phyloP scores from a whole-genome alignment of 2,329 filamentous ascomycete genomes.

The Scedosporium boydii region DNA sequence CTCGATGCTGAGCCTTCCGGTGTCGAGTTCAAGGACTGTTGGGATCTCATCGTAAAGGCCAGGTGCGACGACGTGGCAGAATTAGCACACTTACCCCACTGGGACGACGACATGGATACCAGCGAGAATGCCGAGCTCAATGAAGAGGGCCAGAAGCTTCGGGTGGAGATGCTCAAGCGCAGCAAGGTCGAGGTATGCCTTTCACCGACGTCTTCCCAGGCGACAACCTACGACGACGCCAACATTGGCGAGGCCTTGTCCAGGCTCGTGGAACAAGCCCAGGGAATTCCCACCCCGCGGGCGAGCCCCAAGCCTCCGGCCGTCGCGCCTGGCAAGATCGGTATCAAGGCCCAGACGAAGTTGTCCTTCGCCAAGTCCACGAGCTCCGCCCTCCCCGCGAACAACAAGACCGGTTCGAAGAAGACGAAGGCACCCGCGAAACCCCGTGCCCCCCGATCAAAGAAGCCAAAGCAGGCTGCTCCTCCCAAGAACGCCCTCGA shows the following conservation, averaged over 20 bases:
- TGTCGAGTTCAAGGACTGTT: conserved; percentile 81
- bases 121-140: conserved; percentile 34
- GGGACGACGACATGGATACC: conserved; percentile 46
- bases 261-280: conserved; percentile 25
- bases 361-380: conserved; percentile 29
- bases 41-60: conserved; percentile 82
- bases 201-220: conserved; percentile 11
- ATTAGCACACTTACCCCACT: conserved; percentile 53
- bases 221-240: conserved; percentile 12
- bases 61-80: conserved; percentile 81
- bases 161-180: conserved; percentile 25
- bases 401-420: not conserved
- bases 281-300: conserved; percentile 47
- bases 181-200: conserved; percentile 21
- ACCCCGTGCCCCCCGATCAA: conserved; percentile 2
- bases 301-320: conserved; percentile 43
- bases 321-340: conserved; percentile 28
- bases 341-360: conserved; percentile 36
- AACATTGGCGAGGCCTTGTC: conserved; percentile 21
- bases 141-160: conserved; percentile 31
- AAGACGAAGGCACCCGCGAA: not conserved
- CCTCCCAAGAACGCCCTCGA: conserved; percentile 29
- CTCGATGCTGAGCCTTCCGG: conserved; percentile 74
- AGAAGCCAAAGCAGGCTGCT: conserved; percentile 18
- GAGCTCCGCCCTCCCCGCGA: not conserved